Evolutionary conservation across 495 filamentous ascomycete genomes (phyloP).

Genomic region (Daldinia vernicosa): DNA sequence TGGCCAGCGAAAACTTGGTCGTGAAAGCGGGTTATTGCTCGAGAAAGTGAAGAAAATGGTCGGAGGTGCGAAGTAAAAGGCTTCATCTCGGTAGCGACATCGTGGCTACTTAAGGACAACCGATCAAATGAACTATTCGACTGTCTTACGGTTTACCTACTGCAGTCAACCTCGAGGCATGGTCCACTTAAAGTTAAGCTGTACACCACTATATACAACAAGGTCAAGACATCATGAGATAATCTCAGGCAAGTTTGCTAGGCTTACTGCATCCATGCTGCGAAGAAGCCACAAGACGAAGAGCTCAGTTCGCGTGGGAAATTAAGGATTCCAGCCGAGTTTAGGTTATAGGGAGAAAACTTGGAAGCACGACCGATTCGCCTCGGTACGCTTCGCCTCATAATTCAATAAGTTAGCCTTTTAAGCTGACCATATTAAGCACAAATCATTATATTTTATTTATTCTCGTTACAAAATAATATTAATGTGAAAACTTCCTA

Average conservation of each 20-base stretch:
- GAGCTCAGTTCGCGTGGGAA: not conserved
- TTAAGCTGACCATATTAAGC: slow-evolving; percentile 13
- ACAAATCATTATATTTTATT: not conserved
- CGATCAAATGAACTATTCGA: not conserved
- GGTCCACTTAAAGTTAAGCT: not conserved
- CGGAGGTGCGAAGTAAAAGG: slow-evolving; percentile 42
- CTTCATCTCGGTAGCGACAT: not conserved
- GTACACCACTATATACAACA: not conserved
- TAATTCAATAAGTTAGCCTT: not conserved
- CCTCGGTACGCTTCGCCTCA: slow-evolving; percentile 17
- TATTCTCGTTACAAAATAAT: slow-evolving; percentile 14
- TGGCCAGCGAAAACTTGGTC: slow-evolving; percentile 84
- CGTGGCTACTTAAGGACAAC: not conserved
- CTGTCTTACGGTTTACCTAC: not conserved
- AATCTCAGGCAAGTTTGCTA: too few species aligned
- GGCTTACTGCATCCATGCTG: not conserved
- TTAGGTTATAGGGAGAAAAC: not conserved
- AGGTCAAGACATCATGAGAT: not conserved
- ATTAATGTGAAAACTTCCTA: slow-evolving; percentile 41
- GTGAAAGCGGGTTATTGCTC: slow-evolving; percentile 83
- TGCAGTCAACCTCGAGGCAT: not conserved
- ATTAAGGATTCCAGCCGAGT: not conserved
- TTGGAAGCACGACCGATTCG: not conserved
- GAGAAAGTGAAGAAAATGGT: slow-evolving; percentile 82
- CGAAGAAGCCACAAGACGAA: not conserved